These are phyloP conservation scores for Entomortierella beljakovae DNA, from an alignment of 192 early-diverging fungal genomes.

Conservation along the genomic window DNA sequence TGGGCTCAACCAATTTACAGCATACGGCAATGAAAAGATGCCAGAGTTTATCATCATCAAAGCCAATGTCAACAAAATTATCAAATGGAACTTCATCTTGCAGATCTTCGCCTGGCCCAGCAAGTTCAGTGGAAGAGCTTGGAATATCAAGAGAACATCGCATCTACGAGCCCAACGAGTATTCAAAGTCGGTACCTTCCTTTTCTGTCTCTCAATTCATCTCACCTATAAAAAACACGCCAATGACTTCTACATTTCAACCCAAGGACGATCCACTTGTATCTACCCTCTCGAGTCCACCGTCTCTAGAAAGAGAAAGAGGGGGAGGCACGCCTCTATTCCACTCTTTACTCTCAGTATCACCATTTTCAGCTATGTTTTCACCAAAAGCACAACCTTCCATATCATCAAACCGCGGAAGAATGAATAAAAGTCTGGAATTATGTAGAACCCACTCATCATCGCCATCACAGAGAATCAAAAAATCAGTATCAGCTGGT, in stretches of 20 bases:
- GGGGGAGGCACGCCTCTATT: constrained; percentile 31
- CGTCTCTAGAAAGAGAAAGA: constrained; percentile 7
- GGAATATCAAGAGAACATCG: constrained; percentile 8
- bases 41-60: constrained; percentile 3
- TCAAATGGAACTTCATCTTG: neutral
- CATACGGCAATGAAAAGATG: neutral
- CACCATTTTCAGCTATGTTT: constrained; percentile 46
- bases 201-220: constrained; percentile 18
- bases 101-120: constrained; percentile 15
- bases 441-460: neutral
- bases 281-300: neutral
- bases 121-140: constrained; percentile 21
- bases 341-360: constrained; percentile 30
- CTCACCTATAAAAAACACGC: constrained; percentile 5
- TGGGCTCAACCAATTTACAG: neutral
- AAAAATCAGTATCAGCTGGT: constrained; percentile 1
- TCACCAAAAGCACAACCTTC: constrained; percentile 2
- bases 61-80: neutral
- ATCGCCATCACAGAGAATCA: neutral
- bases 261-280: neutral
- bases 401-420: neutral
- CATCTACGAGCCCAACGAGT: constrained; percentile 37
- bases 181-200: constrained; percentile 41
- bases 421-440: constrained; percentile 4
- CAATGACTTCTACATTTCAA: neutral